Percentiles rank a stretch among this genome's conserved stretches.
These are phyloP conservation scores for Cyclocybe aegerita DNA, from an alignment of 768 basidiomycete species.

Conservation along the genomic window DNA sequence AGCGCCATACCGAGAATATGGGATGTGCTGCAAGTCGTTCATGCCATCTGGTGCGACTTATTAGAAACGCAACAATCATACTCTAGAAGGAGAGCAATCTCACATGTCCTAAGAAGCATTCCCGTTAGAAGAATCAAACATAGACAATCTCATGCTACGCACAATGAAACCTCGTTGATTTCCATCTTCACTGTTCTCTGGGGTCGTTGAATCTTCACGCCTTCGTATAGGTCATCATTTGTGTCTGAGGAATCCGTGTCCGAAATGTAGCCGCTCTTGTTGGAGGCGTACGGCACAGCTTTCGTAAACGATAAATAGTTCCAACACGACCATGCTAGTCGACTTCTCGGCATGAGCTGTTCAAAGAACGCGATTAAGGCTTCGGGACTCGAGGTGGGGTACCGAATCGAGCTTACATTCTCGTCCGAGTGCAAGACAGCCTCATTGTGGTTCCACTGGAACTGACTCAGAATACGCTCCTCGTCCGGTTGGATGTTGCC, in stretches of 20 bases:
- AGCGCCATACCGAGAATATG: constrained; percentile 53
- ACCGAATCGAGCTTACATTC: constrained; percentile 40
- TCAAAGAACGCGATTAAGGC: background rate
- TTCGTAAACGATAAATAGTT: constrained; percentile 65
- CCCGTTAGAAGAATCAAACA: constrained; percentile 2
- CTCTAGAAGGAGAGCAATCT: background rate
- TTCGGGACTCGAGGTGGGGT: background rate
- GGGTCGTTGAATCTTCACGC: background rate
- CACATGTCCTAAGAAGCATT: constrained; percentile 40
- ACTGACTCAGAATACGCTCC: constrained; percentile 51
- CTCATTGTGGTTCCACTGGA: constrained; percentile 69
- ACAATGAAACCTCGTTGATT: constrained; percentile 63
- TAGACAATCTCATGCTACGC: constrained; percentile 21
- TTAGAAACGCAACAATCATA: background rate
- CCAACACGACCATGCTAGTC: constrained; percentile 74
- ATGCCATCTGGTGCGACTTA: constrained; percentile 51
- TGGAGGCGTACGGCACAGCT: background rate
- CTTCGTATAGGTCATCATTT: constrained; percentile 13
- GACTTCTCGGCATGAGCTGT: constrained; percentile 66
- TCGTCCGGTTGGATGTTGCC: constrained; percentile 57
- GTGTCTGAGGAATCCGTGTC: background rate
- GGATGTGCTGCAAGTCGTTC: constrained; percentile 74
- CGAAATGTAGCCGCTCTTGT: background rate
- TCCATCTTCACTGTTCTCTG: constrained; percentile 34
- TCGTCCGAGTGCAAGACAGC: constrained; percentile 67